phyloP scores from a whole-genome alignment of 345 rosid species.

The Hibiscus trionum region DNA sequence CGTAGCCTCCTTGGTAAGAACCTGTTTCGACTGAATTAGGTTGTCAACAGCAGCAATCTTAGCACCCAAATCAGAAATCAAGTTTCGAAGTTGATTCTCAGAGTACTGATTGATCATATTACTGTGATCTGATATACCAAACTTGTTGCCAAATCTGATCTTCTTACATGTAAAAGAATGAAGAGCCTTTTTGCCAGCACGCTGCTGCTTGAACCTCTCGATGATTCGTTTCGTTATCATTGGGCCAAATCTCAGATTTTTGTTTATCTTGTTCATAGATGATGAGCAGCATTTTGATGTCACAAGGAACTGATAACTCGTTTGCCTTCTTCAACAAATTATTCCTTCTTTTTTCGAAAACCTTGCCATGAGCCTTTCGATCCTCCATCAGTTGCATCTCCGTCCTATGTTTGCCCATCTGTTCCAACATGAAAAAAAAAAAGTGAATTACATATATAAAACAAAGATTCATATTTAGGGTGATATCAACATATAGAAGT shows the following conservation, averaged over 20 bases:
- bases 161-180: background rate
- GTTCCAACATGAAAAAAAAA: background rate
- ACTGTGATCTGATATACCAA: background rate
- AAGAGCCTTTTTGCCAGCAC: background rate
- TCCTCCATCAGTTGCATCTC: background rate
- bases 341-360: background rate
- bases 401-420: background rate
- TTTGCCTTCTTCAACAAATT: background rate
- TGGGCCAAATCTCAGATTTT: background rate
- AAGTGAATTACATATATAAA: background rate
- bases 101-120: background rate
- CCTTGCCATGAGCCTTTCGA: background rate
- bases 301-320: conserved; percentile 7
- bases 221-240: background rate
- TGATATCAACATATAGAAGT: no score
- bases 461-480: no score
- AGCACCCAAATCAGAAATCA: background rate
- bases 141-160: background rate
- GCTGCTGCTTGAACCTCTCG: background rate
- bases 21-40: background rate
- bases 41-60: background rate
- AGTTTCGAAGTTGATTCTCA: background rate
- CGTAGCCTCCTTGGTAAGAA: background rate
- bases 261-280: background rate
- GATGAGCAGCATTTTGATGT: background rate